phyloP scores from a whole-genome alignment of 805 yeast genomes.

The Lipomyces chichibuensis region DNA sequence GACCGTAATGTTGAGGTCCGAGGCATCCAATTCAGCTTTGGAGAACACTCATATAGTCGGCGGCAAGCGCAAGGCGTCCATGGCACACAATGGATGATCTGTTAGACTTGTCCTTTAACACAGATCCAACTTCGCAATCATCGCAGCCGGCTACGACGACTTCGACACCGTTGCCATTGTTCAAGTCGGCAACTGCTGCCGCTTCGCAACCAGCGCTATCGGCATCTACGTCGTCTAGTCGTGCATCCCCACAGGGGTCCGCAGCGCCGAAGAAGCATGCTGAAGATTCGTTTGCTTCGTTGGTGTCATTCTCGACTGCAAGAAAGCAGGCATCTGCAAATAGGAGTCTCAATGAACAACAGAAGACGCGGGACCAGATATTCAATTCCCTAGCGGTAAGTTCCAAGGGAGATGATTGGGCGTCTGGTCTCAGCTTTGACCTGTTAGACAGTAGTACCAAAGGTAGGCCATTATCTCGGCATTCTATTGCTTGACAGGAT shows the following conservation, averaged over 20 bases:
- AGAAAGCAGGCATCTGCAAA: constrained; percentile 18
- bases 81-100: constrained; percentile 28
- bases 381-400: neutral
- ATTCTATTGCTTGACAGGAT: neutral
- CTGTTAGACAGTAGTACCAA: constrained; percentile 8
- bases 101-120: constrained; percentile 27
- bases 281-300: constrained; percentile 34
- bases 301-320: constrained; percentile 31
- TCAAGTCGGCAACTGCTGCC: neutral
- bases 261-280: constrained; percentile 4
- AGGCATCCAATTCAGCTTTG: neutral
- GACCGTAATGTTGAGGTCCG: neutral
- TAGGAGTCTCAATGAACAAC: constrained; percentile 21
- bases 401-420: constrained; percentile 21
- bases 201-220: constrained; percentile 16
- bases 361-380: constrained; percentile 12
- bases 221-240: constrained; percentile 1
- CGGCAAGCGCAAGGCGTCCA: neutral
- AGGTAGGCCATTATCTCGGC: neutral
- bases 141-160: constrained; percentile 1
- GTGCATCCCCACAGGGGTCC: neutral
- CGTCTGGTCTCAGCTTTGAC: constrained; percentile 30
- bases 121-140: constrained; percentile 5
- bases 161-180: neutral
- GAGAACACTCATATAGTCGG: neutral